These are phyloP conservation scores for Botryococcus braunii DNA, from an alignment of 163 green algal genomes.

Conservation along the genomic window DNA sequence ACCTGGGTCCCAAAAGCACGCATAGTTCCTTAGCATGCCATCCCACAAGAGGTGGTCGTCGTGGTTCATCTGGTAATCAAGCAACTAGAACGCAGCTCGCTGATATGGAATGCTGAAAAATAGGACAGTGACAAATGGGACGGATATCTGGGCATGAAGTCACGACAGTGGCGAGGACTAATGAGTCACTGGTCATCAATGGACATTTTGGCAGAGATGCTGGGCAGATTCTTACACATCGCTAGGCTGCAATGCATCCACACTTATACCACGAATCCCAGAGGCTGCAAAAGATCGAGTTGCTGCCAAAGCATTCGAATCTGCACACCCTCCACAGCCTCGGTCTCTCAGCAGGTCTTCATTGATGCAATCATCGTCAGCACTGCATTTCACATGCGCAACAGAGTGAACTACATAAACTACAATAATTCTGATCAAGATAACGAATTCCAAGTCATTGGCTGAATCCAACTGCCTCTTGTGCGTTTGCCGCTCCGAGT, in stretches of 20 bases:
- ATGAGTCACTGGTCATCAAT: not conserved
- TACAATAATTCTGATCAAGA: too few relatives aligned
- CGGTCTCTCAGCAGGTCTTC: too few relatives aligned
- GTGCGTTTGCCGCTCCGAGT: too few relatives aligned
- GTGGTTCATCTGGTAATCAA: not conserved
- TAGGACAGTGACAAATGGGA: not conserved
- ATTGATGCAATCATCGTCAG: too few relatives aligned
- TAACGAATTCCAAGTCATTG: too few relatives aligned
- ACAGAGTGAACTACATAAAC: too few relatives aligned
- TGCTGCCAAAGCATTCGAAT: too few relatives aligned
- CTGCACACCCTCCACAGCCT: too few relatives aligned
- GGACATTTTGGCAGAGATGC: not conserved
- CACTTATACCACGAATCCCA: not conserved
- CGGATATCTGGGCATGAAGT: not conserved
- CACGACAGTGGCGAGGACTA: not conserved
- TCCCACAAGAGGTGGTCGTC: not conserved
- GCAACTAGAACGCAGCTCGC: not conserved
- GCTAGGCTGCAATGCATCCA: conserved; percentile 2
- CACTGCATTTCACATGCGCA: too few relatives aligned
- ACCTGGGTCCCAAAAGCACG: conserved; percentile 50
- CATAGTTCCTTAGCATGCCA: not conserved
- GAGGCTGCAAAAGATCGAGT: not conserved
- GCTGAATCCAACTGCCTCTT: too few relatives aligned
- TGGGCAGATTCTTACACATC: not conserved
- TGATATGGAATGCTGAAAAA: not conserved